These are phyloP conservation scores for Cytospora paraplurivora DNA, from an alignment of 2,329 filamentous ascomycete species.

Conservation along the genomic window DNA sequence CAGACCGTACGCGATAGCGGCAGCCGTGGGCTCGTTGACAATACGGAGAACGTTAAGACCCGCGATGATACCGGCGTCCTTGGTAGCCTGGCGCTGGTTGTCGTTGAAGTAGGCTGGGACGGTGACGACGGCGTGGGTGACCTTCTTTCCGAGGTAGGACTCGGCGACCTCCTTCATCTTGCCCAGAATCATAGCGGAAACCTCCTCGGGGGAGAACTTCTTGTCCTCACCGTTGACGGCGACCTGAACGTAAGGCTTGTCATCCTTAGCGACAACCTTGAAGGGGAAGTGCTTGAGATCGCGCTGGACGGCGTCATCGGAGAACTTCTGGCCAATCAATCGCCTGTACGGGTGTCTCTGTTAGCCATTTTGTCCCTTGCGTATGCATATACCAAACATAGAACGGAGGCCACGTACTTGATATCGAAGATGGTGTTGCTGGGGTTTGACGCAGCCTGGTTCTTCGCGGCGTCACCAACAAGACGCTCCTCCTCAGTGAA, in stretches of 20 bases:
- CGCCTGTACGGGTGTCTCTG: slow-evolving; percentile 55
- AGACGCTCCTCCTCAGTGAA: slow-evolving; percentile 97
- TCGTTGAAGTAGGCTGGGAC: slow-evolving; percentile 99
- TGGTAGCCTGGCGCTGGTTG: slow-evolving; percentile 94
- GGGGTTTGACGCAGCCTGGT: slow-evolving; percentile 84
- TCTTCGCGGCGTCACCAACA: slow-evolving; percentile 96
- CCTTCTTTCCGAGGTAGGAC: slow-evolving; percentile 77
- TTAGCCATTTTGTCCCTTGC: slow-evolving; percentile 36
- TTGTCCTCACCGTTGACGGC: slow-evolving; percentile 65
- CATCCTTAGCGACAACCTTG: slow-evolving; percentile 86
- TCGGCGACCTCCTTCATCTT: slow-evolving; percentile 87
- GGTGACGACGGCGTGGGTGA: slow-evolving; percentile 87
- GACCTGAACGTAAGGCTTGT: slow-evolving; percentile 84
- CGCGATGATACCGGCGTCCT: slow-evolving; percentile 90
- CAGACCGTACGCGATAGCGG: slow-evolving; percentile 91
- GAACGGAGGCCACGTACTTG: slow-evolving; percentile 63
- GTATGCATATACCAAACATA: neutral
- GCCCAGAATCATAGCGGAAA: slow-evolving; percentile 78
- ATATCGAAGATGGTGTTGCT: slow-evolving; percentile 76
- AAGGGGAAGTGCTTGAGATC: slow-evolving; percentile 99
- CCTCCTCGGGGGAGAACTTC: slow-evolving; percentile 78
- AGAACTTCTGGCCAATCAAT: slow-evolving; percentile 81
- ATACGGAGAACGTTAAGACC: slow-evolving; percentile 95
- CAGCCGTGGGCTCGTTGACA: slow-evolving; percentile 94
- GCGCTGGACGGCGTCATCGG: slow-evolving; percentile 82